These are phyloP conservation scores for Sarocladium oryzae DNA, from an alignment of 2,329 filamentous ascomycete species.

Conservation along the genomic window DNA sequence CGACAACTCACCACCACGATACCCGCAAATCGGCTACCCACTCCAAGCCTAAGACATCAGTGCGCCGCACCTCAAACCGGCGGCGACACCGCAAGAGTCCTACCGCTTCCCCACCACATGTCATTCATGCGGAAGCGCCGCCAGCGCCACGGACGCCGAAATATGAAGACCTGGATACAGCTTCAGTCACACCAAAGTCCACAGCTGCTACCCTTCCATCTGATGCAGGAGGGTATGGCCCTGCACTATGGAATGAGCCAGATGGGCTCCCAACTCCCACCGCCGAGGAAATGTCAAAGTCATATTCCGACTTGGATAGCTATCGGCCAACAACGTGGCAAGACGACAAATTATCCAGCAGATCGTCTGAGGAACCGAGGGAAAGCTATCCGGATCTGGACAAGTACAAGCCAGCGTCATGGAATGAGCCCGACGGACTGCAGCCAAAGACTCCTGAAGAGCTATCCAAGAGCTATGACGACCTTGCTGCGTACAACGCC, in stretches of 20 bases:
- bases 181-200: not conserved
- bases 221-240: constrained; percentile 20
- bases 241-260: constrained; percentile 22
- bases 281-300: constrained; percentile 25
- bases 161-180: constrained; percentile 26
- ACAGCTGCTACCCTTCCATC: constrained; percentile 17
- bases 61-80: not conserved
- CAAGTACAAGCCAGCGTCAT: constrained; percentile 19
- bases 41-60: not conserved
- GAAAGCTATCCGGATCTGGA: constrained; percentile 28
- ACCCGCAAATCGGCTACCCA: not conserved
- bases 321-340: constrained; percentile 23
- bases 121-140: not conserved
- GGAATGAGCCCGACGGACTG: constrained; percentile 21
- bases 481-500: constrained; percentile 23
- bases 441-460: constrained; percentile 22
- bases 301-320: constrained; percentile 24
- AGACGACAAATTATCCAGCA: constrained; percentile 17
- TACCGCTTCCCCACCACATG: not conserved
- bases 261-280: constrained; percentile 16
- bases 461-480: constrained; percentile 24
- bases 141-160: constrained; percentile 1
- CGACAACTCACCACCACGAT: constrained; percentile 14
- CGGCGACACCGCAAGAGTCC: constrained; percentile 10
- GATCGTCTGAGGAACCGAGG: constrained; percentile 17